Evolutionary conservation across 2,329 filamentous ascomycete genomes (phyloP), one percentile per base, ranked within the genome.

Genomic region (Rosellinia necatrix): DNA sequence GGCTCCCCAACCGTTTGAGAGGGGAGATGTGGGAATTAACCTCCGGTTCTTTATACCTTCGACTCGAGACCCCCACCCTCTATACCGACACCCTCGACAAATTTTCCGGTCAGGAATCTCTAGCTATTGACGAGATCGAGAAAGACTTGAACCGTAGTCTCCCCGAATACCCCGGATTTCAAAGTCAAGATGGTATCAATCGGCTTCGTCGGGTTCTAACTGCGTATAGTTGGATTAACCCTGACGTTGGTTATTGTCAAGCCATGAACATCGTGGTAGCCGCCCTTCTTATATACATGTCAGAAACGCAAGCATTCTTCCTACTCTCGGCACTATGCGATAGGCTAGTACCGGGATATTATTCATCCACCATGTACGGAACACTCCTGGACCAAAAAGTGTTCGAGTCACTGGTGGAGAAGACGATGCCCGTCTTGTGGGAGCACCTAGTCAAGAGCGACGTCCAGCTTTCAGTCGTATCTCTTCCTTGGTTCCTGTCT

Each of bases 251-350:
- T 64, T 99, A 99, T 74, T 99, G 94, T 73, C 94, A 99, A 75
- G 94, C 94, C 60, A 99, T 99, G 94, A 99, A 99, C 73, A 99
- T 99, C 65, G 94, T 99, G 29, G 93, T 97, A 51, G 94, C 94
- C 15, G 94, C 94, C n/a, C 78, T 99, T 55, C 82, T 99, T 66
- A 99, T 99, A 79, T 97, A 97, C 78, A 96, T 96, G 86, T 97
- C 92, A 7, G 94, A 99, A 74, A 75, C 89, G 0, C 94, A 99
- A 75, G 94, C 94, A 1, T 99, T 97, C 75, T 99, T 94, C 73
- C 80, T 97, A 6, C 83, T 99, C 38, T 96, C 92, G 1, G 83
- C 93, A 1, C 81, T 99, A 13, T 99, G 94, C 76, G 93, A 97
- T 71, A 88, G 93, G 42, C 80, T 99, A 2, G 84, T 97, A 3